Conservation (phyloP, 352 stramenopile genomes). For the Lagenidium giganteum region DNA sequence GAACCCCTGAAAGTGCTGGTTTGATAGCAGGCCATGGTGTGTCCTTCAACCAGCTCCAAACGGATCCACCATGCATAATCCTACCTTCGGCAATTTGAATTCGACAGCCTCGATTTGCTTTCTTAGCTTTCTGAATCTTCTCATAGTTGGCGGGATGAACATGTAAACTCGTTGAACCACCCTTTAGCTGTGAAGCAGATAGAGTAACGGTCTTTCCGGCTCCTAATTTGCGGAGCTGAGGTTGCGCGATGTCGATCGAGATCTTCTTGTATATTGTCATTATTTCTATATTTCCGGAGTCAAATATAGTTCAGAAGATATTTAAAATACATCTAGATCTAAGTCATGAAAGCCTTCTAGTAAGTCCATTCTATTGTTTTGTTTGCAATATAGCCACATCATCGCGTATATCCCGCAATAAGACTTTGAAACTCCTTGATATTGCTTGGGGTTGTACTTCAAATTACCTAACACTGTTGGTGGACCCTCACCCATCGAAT, state of each 20-base stretch:
- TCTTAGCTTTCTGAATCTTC: slow-evolving; percentile 4
- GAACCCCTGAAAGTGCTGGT: too few species aligned
- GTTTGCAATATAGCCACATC: slow-evolving; percentile 11
- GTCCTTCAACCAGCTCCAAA: too few species aligned
- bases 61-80: too few species aligned
- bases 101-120: slow-evolving; percentile 2
- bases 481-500: slow-evolving; percentile 11
- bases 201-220: slow-evolving; percentile 3
- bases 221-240: not conserved
- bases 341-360: slow-evolving; percentile 12
- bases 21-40: too few species aligned
- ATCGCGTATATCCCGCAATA: slow-evolving; percentile 12
- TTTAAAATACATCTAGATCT: slow-evolving; percentile 16
- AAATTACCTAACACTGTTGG: slow-evolving; percentile 8
- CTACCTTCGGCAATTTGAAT: slow-evolving; percentile 12
- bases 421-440: slow-evolving; percentile 1
- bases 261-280: slow-evolving; percentile 8
- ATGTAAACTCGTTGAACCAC: slow-evolving; percentile 6
- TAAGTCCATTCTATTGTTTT: slow-evolving; percentile 6
- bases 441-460: slow-evolving; percentile 12
- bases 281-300: too few species aligned
- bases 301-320: slow-evolving; percentile 11
- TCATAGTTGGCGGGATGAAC: slow-evolving; percentile 14
- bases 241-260: not conserved
- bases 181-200: slow-evolving; percentile 1